Base-by-base conservation (phyloP, 139 green algal genomes). In the Haematococcus lacustris region DNA sequence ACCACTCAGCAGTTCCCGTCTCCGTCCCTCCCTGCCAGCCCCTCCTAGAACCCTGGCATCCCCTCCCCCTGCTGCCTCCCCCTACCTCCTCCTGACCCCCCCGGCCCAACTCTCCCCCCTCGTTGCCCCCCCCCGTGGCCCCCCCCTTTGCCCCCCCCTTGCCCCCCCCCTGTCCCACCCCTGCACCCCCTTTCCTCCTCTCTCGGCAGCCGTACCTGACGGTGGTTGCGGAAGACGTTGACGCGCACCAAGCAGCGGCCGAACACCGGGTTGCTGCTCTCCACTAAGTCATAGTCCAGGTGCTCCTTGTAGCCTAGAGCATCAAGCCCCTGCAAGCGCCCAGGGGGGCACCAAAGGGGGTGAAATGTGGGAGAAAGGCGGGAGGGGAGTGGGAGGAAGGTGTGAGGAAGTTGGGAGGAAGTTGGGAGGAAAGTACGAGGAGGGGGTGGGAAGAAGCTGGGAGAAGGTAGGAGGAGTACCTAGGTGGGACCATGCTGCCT, bases 261-360 rank as follows among this genome's bases (percentile, higher is more conserved):
- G 80, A 96, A 96, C 13, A 85, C 84, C 2, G 95, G 95, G 80
- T 97, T 97, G 73, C 87, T 95, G 66, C 78, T 89, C 86, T 97
- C 91, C 26, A 98, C 89, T 43, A 99, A 78, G 81, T 98, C 92
- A 72, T 98, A 99, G 83, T 99, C 94, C 9, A 96, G 89, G 84
- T 98, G 94, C 86, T 98, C 89, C 80, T 91, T 93, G 83, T 95
- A 97, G 13, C 80, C 92, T 64, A 97, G 81, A 26, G 82, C 77
- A 59, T 97, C 92, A 66, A 97, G 83, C 23, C 89, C 89, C 74
- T 83, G 74, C n/a, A 57, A 13, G 53, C 37, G 33, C 43, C 38
- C 35, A 69, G 35, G 23, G 13, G 35, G 26, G 25, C 40, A 38
- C 6, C 13, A 28, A 23, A 32, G 37, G 2, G 25, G 33, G 47